Evolutionary conservation across 2,329 filamentous ascomycete species (phyloP).

Genomic region (Trichoderma brevicompactum): DNA sequence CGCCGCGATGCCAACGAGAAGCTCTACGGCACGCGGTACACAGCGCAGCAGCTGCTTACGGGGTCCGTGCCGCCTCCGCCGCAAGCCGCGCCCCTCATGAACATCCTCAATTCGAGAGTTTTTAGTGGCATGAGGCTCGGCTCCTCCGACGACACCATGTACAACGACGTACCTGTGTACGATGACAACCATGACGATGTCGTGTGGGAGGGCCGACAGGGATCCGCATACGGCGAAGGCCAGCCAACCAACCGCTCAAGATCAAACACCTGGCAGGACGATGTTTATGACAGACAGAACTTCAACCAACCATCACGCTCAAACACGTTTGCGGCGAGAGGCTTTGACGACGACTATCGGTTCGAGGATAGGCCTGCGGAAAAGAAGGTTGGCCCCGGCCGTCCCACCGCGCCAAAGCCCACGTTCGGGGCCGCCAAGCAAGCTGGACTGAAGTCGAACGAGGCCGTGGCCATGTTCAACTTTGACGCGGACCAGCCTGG

Average conservation of each 20-base stretch:
- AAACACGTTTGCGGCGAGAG: conserved; percentile 53
- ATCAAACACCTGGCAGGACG: conserved; percentile 74
- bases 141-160: conserved; percentile 67
- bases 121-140: conserved; percentile 70
- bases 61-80: conserved; percentile 79
- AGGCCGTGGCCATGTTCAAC: conserved; percentile 88
- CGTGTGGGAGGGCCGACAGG: conserved; percentile 78
- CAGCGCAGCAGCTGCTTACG: conserved; percentile 78
- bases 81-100: conserved; percentile 82
- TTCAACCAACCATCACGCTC: conserved; percentile 52
- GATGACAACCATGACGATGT: conserved; percentile 81
- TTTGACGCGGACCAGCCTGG: conserved; percentile 94
- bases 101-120: conserved; percentile 79
- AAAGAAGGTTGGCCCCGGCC: conserved; percentile 64
- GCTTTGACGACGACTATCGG: conserved; percentile 55
- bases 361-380: conserved; percentile 54
- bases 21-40: conserved; percentile 82
- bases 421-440: conserved; percentile 68
- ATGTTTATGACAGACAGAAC: conserved; percentile 68
- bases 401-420: conserved; percentile 88
- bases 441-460: conserved; percentile 67
- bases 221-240: conserved; percentile 72
- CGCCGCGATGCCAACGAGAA: conserved; percentile 96
- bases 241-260: conserved; percentile 49
- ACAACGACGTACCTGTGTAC: conserved; percentile 93